Evolutionary conservation across 208 protist species (phyloP), one percentile per base, ranked within the genome.

Genomic region (Crithidia thermophila): DNA sequence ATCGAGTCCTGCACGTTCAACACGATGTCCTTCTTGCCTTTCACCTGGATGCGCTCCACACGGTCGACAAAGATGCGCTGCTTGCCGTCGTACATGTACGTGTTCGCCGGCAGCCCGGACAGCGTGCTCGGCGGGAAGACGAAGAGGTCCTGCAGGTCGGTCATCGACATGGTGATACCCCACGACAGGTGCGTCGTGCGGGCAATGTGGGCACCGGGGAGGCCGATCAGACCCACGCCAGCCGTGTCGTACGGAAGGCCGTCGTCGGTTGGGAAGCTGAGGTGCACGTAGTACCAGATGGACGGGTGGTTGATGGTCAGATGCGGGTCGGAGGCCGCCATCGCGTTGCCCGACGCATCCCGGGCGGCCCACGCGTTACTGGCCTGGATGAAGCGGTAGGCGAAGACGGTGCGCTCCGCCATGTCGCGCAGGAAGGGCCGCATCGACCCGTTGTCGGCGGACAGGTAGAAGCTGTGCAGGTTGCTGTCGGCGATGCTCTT

Each of bases 81-180:
- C 52, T 72, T 46, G 30, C 70, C 73, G 55, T 31, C 66, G 67
- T 87, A 84, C 45, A 71, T 65, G 81, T 90, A 90, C n/a, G 47
- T 72, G 42, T 50, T 51, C 6, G 72, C 63, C 23, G 62, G 60
- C 57, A 73, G 33, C 6, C 64, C 78, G 0, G 50, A 63, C 31
- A 72, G 46, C 33, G 42, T n/a, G 25, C 40, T 23, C 2, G 73
- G 74, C 18, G 79, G 75, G 43, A 90, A 51, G 27, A 90, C 65
- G 67, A 84, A 90, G 4, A 87, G 47, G 51, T 90, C 84, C 64
- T 86, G 72, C 37, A 90, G 67, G 39, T 90, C 84, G 2, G 80
- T 90, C 73, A 79, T 77, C 53, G 74, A 82, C 80, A 87, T 84
- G 23, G 84, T 90, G 62, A 90, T 84, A 42, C 84, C 84, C 84